Base-by-base conservation (phyloP, 208 protist genomes). In the Leishmania aethiopica region DNA sequence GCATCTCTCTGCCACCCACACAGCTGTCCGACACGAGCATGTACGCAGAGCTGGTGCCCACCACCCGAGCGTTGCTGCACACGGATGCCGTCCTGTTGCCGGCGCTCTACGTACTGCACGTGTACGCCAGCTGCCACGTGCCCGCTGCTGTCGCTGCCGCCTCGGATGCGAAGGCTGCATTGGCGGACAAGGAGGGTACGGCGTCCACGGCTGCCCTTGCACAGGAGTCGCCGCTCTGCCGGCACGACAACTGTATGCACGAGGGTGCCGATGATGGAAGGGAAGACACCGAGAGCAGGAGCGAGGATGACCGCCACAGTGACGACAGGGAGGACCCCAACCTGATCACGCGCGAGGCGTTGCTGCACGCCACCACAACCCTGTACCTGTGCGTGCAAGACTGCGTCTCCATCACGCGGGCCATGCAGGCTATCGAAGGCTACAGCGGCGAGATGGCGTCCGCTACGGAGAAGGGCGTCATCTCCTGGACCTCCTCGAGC, bases 51-150 rank as follows among this genome's bases (percentile, higher is more conserved):
- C 79, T 92, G 60, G 57, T 94, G 5, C 90, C 88, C 13, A 76
- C 87, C 75, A 83, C 90, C 19, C 90, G 89, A 49, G 85, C 92
- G 1, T 80, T 97, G 42, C 89, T 97, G 67, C 94, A 97, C 89
- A 94, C 91, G 7, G 81, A 92, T 49, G 91, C 88, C 42, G 78
- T 96, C n/a, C 82, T 95, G 19, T 86, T 91, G n/a, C 83, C 89
- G 10, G 90, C 93, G 10, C 80, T 94, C 17, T 84, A 88, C 83
- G 42, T 90, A 0, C 59, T 96, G 17, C 87, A 90, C 74, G 11
- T 78, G 78, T 91, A 88, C 81, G 32, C 82, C 25, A 86, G 47
- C 77, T 32, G 69, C 40, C 64, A 81, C 59, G 47, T 22, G 11
- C 77, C 81, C 10, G 15, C 37, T 15, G 51, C 37, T 32, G 74